Evolutionary conservation across 345 rosid genomes (phyloP).

Genomic region (Euphorbia pulcherrima): DNA sequence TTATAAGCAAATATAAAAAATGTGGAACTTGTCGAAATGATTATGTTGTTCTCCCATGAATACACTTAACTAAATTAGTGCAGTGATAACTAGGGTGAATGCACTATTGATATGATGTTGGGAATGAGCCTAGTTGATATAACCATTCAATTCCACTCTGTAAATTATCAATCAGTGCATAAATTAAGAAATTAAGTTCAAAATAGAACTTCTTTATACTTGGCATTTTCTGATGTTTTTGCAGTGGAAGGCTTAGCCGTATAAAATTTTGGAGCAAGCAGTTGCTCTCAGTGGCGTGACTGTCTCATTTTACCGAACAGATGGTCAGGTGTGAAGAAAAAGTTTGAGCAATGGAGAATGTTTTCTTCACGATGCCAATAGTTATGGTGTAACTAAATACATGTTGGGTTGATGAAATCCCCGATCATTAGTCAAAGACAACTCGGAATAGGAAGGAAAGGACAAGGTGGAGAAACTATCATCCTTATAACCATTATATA

Average conservation of each 20-base stretch:
- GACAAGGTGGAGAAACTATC: conserved; percentile 9
- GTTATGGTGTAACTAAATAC: conserved; percentile 35
- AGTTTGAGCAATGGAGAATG: conserved; percentile 32
- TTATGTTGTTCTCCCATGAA: not conserved
- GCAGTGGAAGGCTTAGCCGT: conserved; percentile 36
- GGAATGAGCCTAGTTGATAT: too few relatives aligned
- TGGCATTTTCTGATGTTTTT: conserved; percentile 13
- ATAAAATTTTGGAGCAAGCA: conserved; percentile 39
- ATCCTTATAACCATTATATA: conserved; percentile 8
- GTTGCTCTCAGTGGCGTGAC: conserved; percentile 32
- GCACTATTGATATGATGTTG: too few relatives aligned
- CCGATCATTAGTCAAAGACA: conserved; percentile 19
- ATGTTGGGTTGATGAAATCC: conserved; percentile 35
- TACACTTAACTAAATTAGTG: not conserved
- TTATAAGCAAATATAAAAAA: not conserved
- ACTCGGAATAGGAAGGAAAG: conserved; percentile 20
- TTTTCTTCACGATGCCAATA: conserved; percentile 26
- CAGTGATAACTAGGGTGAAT: too few relatives aligned
- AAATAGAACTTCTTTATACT: not conserved
- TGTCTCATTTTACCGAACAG: conserved; percentile 28
- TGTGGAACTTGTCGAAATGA: not conserved
- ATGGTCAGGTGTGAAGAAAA: conserved; percentile 27
- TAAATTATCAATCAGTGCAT: not conserved
- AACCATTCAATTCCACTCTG: too few relatives aligned
- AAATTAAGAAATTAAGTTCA: not conserved